A percentile compares a stretch with the other conserved stretches of the same genome.
Evolutionary conservation across 257 asterid genomes (phyloP).

Genomic region (Solanum neorickii): DNA sequence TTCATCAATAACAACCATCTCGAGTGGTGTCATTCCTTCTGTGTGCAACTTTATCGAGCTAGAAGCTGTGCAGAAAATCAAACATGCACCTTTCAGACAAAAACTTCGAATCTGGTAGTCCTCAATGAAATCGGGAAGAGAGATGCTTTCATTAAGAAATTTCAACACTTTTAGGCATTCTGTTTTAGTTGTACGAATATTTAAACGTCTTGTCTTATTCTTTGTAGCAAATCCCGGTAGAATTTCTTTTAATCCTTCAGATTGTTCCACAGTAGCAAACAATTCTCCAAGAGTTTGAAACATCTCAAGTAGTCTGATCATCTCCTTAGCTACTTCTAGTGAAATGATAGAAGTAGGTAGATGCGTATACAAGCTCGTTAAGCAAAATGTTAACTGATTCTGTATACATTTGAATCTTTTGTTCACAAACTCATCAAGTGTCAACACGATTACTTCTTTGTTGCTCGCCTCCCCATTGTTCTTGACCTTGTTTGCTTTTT

Average conservation of each 20-base stretch:
- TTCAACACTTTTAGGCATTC: constrained; percentile 15
- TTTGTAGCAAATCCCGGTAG: neutral
- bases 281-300: constrained; percentile 10
- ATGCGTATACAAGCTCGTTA: constrained; percentile 27
- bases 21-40: constrained; percentile 6
- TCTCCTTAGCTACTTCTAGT: constrained; percentile 8
- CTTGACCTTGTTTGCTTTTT: neutral
- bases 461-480: neutral
- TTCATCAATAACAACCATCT: constrained; percentile 48
- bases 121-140: constrained; percentile 10
- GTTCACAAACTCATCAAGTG: constrained; percentile 30
- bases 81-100: constrained; percentile 20
- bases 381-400: constrained; percentile 1
- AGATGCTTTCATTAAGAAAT: neutral
- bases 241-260: neutral
- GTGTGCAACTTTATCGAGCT: constrained; percentile 25
- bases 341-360: constrained; percentile 31
- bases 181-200: neutral
- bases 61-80: constrained; percentile 44
- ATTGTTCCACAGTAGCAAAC: neutral
- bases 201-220: neutral
- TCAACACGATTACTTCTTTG: constrained; percentile 1
- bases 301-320: constrained; percentile 10
- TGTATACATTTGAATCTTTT: neutral
- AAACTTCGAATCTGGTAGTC: constrained; percentile 1